Evolutionary conservation across 2,329 filamentous ascomycete species (phyloP), one percentile per base, ranked within the genome.

Genomic region (Didymellaceae sp.): DNA sequence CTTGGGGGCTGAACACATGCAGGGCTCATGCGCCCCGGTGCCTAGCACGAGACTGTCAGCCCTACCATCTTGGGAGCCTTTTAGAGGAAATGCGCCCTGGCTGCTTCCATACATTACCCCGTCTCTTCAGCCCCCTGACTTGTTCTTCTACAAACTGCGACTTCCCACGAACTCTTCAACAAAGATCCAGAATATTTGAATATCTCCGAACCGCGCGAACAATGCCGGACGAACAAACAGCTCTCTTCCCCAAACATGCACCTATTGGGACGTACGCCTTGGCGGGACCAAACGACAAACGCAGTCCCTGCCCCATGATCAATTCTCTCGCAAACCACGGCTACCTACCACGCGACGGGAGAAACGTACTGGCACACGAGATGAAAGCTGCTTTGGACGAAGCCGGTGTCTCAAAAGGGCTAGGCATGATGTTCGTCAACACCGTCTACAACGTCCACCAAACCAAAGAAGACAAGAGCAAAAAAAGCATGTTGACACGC

Each of bases 281-380:
- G 6, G 41, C 48, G 8, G 41, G 48, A 9, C 48, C 48, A 9
- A 21, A n/a, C 37, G 48, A 52, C 17, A 52, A 46, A 31, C 48
- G 48, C 8, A 52, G 48, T 25, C 67, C 65, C 17, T 75, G 74
- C 25, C 72, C 74, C 0, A 73, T 67, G 1, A 61, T 75, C n/a
- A 74, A 75, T 33, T 64, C 63, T 0, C 43, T 75, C 11, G 72
- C 72, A 9, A 75, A 75, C 46, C 73, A 75, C 40, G 72, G 72
- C 2, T 75, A 74, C 38, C 57, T 74, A 8, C 59, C 61, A 21
- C 60, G 66, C 6, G 54, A 67, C 14, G 68, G 72, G 0, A 41
- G 26, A 2, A 45, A 48, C n/a, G 40, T 55, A 3, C 28, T 45
- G 7, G 42, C 42, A 3, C 31, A 22, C 13, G 48, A 52, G 7